Percentiles rank a stretch among this genome's conserved stretches.
These are phyloP conservation scores for Volutella citrinella DNA, from an alignment of 2,329 filamentous ascomycete species.

Conservation along the genomic window DNA sequence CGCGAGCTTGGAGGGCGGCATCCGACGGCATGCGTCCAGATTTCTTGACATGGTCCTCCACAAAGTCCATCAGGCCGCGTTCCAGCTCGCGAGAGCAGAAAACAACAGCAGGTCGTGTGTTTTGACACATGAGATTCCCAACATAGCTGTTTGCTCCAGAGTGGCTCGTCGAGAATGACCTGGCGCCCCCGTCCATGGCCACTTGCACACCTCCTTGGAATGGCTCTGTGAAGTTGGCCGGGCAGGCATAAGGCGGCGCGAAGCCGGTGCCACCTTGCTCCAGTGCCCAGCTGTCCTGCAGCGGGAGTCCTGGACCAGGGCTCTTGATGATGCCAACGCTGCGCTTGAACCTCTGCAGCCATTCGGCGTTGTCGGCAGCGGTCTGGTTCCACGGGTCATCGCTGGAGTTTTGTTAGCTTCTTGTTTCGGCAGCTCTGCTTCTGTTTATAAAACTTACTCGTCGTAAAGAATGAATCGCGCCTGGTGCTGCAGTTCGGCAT, in stretches of 20 bases:
- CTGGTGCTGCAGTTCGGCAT: constrained; percentile 63
- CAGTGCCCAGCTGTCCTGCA: constrained; percentile 42
- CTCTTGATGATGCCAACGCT: constrained; percentile 50
- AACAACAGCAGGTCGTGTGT: constrained; percentile 45
- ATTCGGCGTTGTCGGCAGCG: constrained; percentile 61
- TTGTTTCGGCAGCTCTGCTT: neutral
- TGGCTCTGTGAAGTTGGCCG: constrained; percentile 36
- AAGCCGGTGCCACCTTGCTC: constrained; percentile 53
- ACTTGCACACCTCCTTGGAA: constrained; percentile 32
- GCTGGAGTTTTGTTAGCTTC: constrained; percentile 31
- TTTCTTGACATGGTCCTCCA: constrained; percentile 37
- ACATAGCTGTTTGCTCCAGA: constrained; percentile 48
- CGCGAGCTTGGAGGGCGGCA: constrained; percentile 43
- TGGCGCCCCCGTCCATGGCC: constrained; percentile 34
- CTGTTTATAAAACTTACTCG: constrained; percentile 42
- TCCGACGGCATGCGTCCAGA: constrained; percentile 46
- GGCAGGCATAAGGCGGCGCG: constrained; percentile 51
- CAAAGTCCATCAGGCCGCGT: constrained; percentile 48
- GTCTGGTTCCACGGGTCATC: constrained; percentile 65
- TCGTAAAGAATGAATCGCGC: constrained; percentile 62
- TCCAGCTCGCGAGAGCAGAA: constrained; percentile 61
- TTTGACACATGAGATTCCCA: constrained; percentile 40
- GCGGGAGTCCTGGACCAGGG: constrained; percentile 48
- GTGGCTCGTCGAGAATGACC: constrained; percentile 41
- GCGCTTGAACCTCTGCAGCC: constrained; percentile 61